Base-by-base conservation (phyloP, 1,284 basidiomycete species). In the Trametes hirsuta region DNA sequence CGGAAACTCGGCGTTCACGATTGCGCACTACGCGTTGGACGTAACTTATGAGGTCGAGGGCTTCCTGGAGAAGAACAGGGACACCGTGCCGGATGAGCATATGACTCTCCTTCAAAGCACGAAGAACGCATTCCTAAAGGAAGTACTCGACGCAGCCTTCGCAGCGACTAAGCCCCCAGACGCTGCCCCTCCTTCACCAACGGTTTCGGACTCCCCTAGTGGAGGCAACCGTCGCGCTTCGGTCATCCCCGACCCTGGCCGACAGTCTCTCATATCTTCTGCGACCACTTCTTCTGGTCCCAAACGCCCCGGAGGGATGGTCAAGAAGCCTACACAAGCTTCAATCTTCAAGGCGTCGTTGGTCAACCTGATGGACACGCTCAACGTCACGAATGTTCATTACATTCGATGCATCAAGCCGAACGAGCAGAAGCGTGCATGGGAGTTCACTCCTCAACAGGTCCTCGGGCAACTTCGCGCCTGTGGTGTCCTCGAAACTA, bases 321-420 rank as follows among this genome's bases (percentile, higher is more conserved):
- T 85, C 45, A 91, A 86, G 75, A 99, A 99, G 74, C 97, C 96
- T 0, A 99, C 97, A 0, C 90, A 99, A 61, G 97, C 97, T 22
- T 97, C 94, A 6, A 99, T 99, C 73, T 99, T 99, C 86, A 99
- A 99, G 75, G 87, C 90, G 4, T 98, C 96, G 0, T 79, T 99
- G 48, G 91, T 94, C 73, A 92, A 88, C 54, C 81, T 99, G 47
- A 99, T 99, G 97, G 94, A 97, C 51, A 99, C 97, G 0, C 91
- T 99, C 68, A 93, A 94, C 70, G 90, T 94, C 63, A 99, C 97
- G 22, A 98, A 99, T 70, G 97, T 98, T 1, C 97, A 99, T 75
- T 99, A 99, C 74, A 99, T 99, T 70, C 90, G 97, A 55, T 99
- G 97, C 76, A 99, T 99, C 82, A 99, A 99, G 76, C 97, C 97